These are phyloP conservation scores for Exophiala alcalophila DNA, from an alignment of 2,329 filamentous ascomycete genomes.

Conservation along the genomic window DNA sequence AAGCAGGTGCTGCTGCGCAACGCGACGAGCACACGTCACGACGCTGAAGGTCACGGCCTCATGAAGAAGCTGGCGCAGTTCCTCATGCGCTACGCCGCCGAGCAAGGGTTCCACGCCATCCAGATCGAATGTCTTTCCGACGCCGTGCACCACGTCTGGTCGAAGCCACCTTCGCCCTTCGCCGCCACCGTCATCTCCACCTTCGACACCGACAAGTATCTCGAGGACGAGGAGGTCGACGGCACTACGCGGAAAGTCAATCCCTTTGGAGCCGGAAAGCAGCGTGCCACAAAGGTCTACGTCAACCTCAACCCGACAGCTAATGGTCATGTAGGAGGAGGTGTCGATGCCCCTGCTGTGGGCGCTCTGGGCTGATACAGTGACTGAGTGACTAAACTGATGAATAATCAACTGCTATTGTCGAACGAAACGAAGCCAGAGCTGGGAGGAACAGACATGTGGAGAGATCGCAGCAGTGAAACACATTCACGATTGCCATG, in stretches of 20 bases:
- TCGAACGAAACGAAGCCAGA: no score
- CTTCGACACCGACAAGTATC: constrained; percentile 21
- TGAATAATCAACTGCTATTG: no score
- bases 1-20: constrained; percentile 38
- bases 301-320: constrained; percentile 45
- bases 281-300: constrained; percentile 62
- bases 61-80: constrained; percentile 38
- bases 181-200: constrained; percentile 13
- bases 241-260: constrained; percentile 40
- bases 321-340: constrained; percentile 3
- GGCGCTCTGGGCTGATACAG: constrained; percentile 6
- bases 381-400: no score
- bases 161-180: constrained; percentile 25
- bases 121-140: constrained; percentile 37
- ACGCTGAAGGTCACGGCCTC: constrained; percentile 36
- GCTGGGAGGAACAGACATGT: no score
- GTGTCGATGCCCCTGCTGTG: constrained; percentile 1
- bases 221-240: constrained; percentile 19
- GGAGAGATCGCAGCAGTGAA: no score
- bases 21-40: constrained; percentile 37
- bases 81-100: constrained; percentile 38
- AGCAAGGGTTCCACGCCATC: constrained; percentile 35
- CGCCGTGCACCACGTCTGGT: constrained; percentile 25
- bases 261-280: constrained; percentile 67
- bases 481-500: no score